Conservation (phyloP, 2,329 filamentous ascomycete species). For the Sordariomycetes sp. region DNA sequence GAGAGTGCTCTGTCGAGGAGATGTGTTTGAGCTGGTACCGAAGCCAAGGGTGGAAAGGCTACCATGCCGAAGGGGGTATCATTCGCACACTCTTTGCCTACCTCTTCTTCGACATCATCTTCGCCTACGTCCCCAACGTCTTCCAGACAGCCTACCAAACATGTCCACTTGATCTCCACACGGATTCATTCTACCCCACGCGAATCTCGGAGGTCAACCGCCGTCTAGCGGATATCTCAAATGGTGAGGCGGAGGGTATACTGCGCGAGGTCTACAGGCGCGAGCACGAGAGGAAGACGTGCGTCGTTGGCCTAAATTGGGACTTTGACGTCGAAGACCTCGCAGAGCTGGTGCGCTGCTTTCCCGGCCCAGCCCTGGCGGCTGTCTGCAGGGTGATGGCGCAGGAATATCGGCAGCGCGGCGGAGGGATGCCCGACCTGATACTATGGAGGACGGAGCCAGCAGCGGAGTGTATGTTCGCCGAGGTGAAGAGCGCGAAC, state of each 20-base stretch:
- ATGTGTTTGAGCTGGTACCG: conserved; percentile 91
- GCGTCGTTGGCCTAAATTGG: conserved; percentile 89
- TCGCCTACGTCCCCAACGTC: conserved; percentile 88
- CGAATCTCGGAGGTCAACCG: conserved; percentile 85
- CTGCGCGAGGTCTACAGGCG: conserved; percentile 57
- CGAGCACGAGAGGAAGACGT: conserved; percentile 63
- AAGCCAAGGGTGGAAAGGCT: conserved; percentile 80
- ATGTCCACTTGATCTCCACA: conserved; percentile 84
- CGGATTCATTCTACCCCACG: conserved; percentile 80
- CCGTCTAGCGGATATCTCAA: conserved; percentile 75
- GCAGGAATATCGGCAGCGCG: conserved; percentile 82
- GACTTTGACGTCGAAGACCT: conserved; percentile 72
- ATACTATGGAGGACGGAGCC: conserved; percentile 63
- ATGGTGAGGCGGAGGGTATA: conserved; percentile 61
- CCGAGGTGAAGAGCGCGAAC: conserved; percentile 74
- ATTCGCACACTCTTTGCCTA: conserved; percentile 84
- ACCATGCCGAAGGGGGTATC: conserved; percentile 86
- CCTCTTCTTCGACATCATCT: conserved; percentile 87
- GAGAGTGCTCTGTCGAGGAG: conserved; percentile 78
- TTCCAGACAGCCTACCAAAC: conserved; percentile 96
- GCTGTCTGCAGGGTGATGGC: conserved; percentile 87
- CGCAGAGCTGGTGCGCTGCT: conserved; percentile 66
- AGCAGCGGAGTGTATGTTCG: conserved; percentile 59
- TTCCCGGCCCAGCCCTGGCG: conserved; percentile 69
- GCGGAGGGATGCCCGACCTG: conserved; percentile 83